Base-by-base conservation (phyloP, 1,284 basidiomycete genomes). In the Grifola frondosa region DNA sequence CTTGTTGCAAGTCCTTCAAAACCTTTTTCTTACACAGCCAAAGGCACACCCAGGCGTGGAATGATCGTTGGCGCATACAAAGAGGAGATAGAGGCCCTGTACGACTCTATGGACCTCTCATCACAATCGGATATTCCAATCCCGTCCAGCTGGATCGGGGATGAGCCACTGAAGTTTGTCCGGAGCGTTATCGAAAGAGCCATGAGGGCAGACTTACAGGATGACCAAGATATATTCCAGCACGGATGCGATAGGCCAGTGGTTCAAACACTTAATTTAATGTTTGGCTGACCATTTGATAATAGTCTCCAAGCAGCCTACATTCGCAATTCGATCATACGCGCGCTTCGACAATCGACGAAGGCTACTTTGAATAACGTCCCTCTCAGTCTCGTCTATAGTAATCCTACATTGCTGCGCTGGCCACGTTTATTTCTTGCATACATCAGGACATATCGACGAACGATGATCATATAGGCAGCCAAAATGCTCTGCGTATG, bases 181-280 rank as follows among this genome's bases (percentile, higher is more conserved):
- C 48, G 62, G 8, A 40, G 35, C 6, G 58, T 61, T 16, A 59
- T 70, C 1, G 19, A 39, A 3, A 54, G 51, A 17, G 64, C 68
- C 7, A 30, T 69, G 33, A 37, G 42, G 5, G 42, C 46, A 8
- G n/a, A 26, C 0, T 46, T 68, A 2, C 21, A 36, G 2, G 68
- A 69, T 31, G 59, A 67, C 28, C 68, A 62, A 30, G 71, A 75
- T 50, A 47, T 75, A 13, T 75, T 75, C 54, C 60, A 68, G 25
- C 49, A 55, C 40, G 73, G 73, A 13, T 70, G 70, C 32, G 72
- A 75, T 45, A 74, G 71, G 72, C 16, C 15, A n/a, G 20, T 10
- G 19, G 4, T 23, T 4, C 5, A 12, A 9, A 19, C 13, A 10
- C 11, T 25, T 30, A 13, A 5, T 17, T 8, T 4, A 23, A 4